phyloP scores from a whole-genome alignment of 2,329 filamentous ascomycete genomes.

The Pseudogymnoascus sp. region DNA sequence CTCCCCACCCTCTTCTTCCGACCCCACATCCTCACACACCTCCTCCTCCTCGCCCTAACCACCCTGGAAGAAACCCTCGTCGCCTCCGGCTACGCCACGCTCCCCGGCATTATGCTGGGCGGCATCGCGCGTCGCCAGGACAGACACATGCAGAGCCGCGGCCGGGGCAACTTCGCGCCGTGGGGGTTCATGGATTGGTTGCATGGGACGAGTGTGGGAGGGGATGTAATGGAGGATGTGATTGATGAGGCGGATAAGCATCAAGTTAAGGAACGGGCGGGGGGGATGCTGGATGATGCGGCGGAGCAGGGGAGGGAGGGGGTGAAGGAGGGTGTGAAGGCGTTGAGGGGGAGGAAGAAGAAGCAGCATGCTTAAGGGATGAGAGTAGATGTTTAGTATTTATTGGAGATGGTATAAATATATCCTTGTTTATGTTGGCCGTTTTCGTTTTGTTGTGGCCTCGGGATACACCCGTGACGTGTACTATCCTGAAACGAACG shows the following conservation, averaged over 20 bases:
- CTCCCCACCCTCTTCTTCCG: slow-evolving; percentile 58
- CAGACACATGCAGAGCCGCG: slow-evolving; percentile 49
- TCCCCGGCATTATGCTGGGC: slow-evolving; percentile 45
- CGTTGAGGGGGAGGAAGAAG: slow-evolving; percentile 21
- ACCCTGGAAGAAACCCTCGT: slow-evolving; percentile 61
- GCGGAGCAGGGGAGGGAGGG: slow-evolving; percentile 31
- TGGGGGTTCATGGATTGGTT: slow-evolving; percentile 58
- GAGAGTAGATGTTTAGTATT: not conserved
- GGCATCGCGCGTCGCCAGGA: slow-evolving; percentile 46
- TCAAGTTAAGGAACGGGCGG: slow-evolving; percentile 37
- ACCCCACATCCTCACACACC: slow-evolving; percentile 66
- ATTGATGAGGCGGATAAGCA: slow-evolving; percentile 50
- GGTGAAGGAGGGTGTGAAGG: slow-evolving; percentile 16
- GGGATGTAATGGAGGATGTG: slow-evolving; percentile 47
- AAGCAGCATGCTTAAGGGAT: not conserved
- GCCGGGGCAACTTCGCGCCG: slow-evolving; percentile 53
- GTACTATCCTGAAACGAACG: no score
- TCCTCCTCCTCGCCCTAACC: slow-evolving; percentile 54
- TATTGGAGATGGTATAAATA: not conserved
- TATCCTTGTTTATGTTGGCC: not conserved
- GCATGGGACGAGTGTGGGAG: slow-evolving; percentile 47
- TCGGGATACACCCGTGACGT: no score
- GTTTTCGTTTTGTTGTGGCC: not conserved
- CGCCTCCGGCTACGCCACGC: slow-evolving; percentile 59
- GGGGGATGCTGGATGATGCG: slow-evolving; percentile 29